phyloP scores from a whole-genome alignment of 2,329 filamentous ascomycete genomes.

The Rachicladosporium sp. region DNA sequence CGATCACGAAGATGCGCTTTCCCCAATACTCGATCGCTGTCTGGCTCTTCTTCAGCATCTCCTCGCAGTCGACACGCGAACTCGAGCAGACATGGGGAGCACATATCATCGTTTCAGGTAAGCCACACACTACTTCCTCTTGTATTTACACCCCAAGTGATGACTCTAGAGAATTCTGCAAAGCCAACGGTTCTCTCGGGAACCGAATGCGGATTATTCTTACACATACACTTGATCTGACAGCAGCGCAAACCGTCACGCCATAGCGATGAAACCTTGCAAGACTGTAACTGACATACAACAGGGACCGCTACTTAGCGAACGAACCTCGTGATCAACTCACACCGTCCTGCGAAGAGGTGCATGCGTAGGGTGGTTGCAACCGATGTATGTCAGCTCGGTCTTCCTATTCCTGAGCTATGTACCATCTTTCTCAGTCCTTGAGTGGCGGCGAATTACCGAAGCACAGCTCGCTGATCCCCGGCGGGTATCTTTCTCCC shows the following conservation, averaged over 20 bases:
- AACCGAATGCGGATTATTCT: conserved; percentile 32
- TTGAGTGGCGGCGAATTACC: conserved; percentile 17
- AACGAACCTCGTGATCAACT: too few species aligned
- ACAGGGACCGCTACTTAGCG: too few species aligned
- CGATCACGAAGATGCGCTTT: background rate
- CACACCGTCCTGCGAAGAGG: background rate
- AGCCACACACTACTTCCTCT: background rate
- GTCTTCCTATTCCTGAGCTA: background rate
- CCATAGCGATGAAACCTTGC: too few species aligned
- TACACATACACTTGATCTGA: conserved; percentile 37
- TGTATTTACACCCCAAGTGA: conserved; percentile 17
- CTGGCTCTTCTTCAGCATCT: too few species aligned
- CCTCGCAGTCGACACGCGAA: too few species aligned
- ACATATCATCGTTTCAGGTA: too few species aligned
- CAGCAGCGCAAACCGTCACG: background rate
- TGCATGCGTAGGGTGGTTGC: background rate
- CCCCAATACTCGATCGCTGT: background rate
- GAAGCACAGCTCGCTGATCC: conserved; percentile 11
- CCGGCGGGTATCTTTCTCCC: conserved; percentile 29
- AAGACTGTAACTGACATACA: too few species aligned
- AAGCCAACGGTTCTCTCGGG: conserved; percentile 31
- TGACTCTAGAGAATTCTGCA: conserved; percentile 39
- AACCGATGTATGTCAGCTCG: too few species aligned
- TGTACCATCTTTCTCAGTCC: conserved; percentile 3
- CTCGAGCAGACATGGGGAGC: too few species aligned